Conservation (phyloP, 495 filamentous ascomycete genomes). For the Lineolata rhizophorae region DNA sequence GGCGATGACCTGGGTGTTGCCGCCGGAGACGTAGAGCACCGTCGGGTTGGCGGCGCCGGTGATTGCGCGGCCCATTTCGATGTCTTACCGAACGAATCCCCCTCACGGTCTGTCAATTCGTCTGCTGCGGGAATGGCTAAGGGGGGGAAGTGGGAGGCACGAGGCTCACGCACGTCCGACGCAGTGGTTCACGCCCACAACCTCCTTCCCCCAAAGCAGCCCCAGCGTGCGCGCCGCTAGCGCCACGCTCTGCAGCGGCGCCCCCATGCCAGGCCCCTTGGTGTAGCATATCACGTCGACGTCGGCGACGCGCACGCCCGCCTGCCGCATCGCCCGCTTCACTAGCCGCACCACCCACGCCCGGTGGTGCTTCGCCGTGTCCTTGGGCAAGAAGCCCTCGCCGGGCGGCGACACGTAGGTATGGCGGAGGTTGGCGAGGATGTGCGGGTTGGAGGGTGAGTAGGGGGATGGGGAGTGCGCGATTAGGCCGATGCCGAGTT, state of each 20-base stretch:
- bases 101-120: not conserved
- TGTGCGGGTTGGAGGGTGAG: slow-evolving; percentile 28
- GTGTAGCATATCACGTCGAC: slow-evolving; percentile 91
- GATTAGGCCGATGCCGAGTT: slow-evolving; percentile 86
- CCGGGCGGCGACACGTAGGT: slow-evolving; percentile 84
- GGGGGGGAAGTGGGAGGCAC: not conserved
- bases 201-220: slow-evolving; percentile 64
- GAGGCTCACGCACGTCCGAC: slow-evolving; percentile 47
- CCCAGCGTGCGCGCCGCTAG: slow-evolving; percentile 63
- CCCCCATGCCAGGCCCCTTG: slow-evolving; percentile 89
- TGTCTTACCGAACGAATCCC: slow-evolving; percentile 31
- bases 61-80: slow-evolving; percentile 93
- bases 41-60: slow-evolving; percentile 83
- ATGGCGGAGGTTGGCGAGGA: slow-evolving; percentile 87
- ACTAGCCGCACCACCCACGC: slow-evolving; percentile 62
- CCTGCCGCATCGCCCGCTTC: slow-evolving; percentile 50
- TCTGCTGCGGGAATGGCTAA: not conserved
- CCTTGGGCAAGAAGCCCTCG: slow-evolving; percentile 87
- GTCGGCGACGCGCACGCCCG: slow-evolving; percentile 34
- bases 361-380: slow-evolving; percentile 83
- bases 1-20: slow-evolving; percentile 95
- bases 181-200: slow-evolving; percentile 94
- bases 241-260: slow-evolving; percentile 74
- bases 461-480: slow-evolving; percentile 32
- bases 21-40: slow-evolving; percentile 87